Evolutionary conservation across 768 basidiomycete species (phyloP).

Genomic region (Psilocybe subaeruginosa): DNA sequence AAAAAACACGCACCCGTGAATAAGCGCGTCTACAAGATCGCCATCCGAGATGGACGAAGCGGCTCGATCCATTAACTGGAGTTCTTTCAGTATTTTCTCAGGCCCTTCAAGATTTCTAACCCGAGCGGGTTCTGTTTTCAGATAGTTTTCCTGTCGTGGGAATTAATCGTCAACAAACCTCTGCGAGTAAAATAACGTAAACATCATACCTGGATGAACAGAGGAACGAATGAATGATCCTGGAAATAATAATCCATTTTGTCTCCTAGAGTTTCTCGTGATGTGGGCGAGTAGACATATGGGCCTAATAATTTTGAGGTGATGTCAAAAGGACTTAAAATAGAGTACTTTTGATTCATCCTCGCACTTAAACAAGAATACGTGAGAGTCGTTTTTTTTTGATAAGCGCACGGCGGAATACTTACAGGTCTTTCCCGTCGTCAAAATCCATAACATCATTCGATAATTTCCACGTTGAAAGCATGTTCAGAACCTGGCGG

Average conservation of each 20-base stretch:
- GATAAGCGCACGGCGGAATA: constrained; percentile 14
- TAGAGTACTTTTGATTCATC: constrained; percentile 90
- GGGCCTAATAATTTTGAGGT: constrained; percentile 90
- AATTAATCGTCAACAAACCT: neutral
- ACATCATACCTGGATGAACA: constrained; percentile 83
- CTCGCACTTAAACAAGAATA: constrained; percentile 56
- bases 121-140: constrained; percentile 77
- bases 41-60: constrained; percentile 94
- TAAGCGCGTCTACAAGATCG: constrained; percentile 90
- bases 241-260: constrained; percentile 98
- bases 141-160: constrained; percentile 82
- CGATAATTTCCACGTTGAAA: constrained; percentile 96
- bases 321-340: constrained; percentile 92
- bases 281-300: constrained; percentile 83
- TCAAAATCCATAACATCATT: constrained; percentile 85
- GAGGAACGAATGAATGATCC: constrained; percentile 90
- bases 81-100: constrained; percentile 67
- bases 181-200: constrained; percentile 1
- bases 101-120: constrained; percentile 61
- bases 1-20: constrained; percentile 75
- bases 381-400: neutral
- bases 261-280: constrained; percentile 80
- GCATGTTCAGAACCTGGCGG: constrained; percentile 96
- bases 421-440: constrained; percentile 88
- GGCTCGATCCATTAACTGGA: constrained; percentile 84